These are phyloP conservation scores for Babesia ovata DNA, from an alignment of 169 alveolate genomes.

Conservation along the genomic window DNA sequence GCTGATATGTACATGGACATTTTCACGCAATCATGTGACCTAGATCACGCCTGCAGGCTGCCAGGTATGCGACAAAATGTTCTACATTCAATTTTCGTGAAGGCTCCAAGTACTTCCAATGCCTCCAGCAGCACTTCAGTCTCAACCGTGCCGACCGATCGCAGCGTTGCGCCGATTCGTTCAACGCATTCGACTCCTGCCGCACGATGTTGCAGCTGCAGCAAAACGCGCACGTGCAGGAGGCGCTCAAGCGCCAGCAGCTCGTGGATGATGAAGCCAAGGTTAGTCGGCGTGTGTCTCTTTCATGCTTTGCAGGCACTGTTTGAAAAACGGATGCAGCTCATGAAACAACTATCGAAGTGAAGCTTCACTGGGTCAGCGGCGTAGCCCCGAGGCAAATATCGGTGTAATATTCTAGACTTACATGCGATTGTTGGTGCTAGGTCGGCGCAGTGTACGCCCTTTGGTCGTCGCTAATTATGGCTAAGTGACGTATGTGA, in stretches of 20 bases:
- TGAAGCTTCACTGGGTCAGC: too few species aligned
- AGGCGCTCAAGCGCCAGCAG: conserved; percentile 71
- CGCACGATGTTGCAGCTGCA: conserved; percentile 69
- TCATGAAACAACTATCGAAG: conserved; percentile 13
- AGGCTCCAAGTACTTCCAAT: conserved; percentile 77
- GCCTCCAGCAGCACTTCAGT: conserved; percentile 73
- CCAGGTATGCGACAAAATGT: conserved; percentile 68
- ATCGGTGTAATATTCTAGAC: too few species aligned
- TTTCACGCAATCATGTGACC: conserved; percentile 78
- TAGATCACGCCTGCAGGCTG: conserved; percentile 79
- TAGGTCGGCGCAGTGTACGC: too few species aligned
- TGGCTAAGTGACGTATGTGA: too few species aligned
- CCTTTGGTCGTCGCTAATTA: too few species aligned
- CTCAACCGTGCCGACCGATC: conserved; percentile 51
- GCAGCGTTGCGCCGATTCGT: conserved; percentile 59
- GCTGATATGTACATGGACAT: conserved; percentile 79
- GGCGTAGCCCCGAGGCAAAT: too few species aligned
- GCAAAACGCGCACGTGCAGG: conserved; percentile 66
- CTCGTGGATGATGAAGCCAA: conserved; percentile 71
- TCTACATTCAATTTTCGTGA: not conserved
- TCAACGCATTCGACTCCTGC: conserved; percentile 69
- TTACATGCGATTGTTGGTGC: too few species aligned
- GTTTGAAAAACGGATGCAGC: conserved; percentile 21
- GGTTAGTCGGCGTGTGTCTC: conserved; percentile 6
- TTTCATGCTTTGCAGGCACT: conserved; percentile 1